A percentile compares a stretch with the other conserved stretches of the same genome.
These are phyloP conservation scores for Conringia planisiliqua DNA, from an alignment of 345 rosid genomes.

Conservation along the genomic window DNA sequence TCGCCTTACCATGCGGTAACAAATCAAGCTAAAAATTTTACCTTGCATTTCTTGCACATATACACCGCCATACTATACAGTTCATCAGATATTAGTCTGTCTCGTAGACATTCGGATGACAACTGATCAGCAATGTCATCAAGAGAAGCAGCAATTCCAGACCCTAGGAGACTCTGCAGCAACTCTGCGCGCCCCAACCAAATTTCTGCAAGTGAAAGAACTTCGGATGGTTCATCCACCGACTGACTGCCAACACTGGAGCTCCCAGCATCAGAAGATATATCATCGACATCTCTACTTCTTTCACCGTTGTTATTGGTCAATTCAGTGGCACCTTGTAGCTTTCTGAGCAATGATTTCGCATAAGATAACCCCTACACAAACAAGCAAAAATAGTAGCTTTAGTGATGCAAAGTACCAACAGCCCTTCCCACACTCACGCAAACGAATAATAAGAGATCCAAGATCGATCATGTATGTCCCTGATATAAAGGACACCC, in stretches of 20 bases:
- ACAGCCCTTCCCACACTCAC: neutral
- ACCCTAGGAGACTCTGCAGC: constrained; percentile 94
- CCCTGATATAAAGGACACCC: constrained; percentile 1
- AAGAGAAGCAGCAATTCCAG: constrained; percentile 92
- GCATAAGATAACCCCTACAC: constrained; percentile 83
- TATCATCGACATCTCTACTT: constrained; percentile 78
- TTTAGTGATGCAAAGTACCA: neutral
- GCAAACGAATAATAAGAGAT: neutral
- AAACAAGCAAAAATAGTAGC: constrained; percentile 18
- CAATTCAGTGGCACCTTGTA: constrained; percentile 58
- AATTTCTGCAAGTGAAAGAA: constrained; percentile 55
- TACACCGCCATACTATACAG: constrained; percentile 97
- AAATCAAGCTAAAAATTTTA: constrained; percentile 32
- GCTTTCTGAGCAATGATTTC: constrained; percentile 75
- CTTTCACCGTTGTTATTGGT: constrained; percentile 52
- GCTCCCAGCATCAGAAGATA: constrained; percentile 90
- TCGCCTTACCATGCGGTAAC: constrained; percentile 10
- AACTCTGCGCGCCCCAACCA: constrained; percentile 97
- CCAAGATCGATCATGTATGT: neutral
- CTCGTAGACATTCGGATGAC: constrained; percentile 76
- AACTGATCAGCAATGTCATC: constrained; percentile 87
- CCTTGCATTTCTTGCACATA: constrained; percentile 97
- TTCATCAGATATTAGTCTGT: constrained; percentile 87
- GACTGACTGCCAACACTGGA: constrained; percentile 83
- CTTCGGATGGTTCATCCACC: constrained; percentile 73